Evolutionary conservation across 345 rosid species (phyloP), one percentile per base, ranked within the genome.

Genomic region (Salix purpurea): DNA sequence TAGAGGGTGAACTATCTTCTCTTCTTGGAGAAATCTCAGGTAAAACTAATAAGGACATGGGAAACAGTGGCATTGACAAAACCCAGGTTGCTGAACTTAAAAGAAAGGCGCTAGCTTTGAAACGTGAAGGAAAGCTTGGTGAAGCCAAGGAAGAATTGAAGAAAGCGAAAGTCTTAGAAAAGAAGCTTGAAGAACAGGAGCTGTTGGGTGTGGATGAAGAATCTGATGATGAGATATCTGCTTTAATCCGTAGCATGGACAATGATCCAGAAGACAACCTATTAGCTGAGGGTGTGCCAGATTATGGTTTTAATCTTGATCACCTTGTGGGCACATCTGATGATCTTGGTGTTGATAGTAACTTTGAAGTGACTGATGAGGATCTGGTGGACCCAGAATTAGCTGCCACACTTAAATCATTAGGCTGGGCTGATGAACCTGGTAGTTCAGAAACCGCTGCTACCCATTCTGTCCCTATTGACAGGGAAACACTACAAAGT

Each of bases 141-240:
- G 98, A 96, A 88, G 99, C 99, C 66, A 96, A 96, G 87, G 96
- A 96, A 85, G 98, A 96, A 84, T 81, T 93, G 24, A 96, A 90
- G 86, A 89, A 77, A 77, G 98, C 98, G 73, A 96, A 96, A 83
- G 44, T 89, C 81, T 80, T 96, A 69, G 99, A 96, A 83, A 91
- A 87, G 87, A 89, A 93, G 80, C 86, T 91, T 75, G 97, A 96
- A 88, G 98, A 96, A 76, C 87, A 90, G 81, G 96, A 93, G 76
- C 86, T 93, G 71, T 80, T 90, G 85, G 94, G 87, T 28, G 94
- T 79, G 23, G 93, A 80, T 48, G 97, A 89, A 71, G 97, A 92
- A 83, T 91, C 96, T 66, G 97, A 96, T 74, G 98, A 96, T 86
- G 99, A 96, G 85, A 81, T 96, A 65, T 87, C 97, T 77, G 89